Base-by-base conservation (phyloP, 805 yeast species). In the Ogataea corticis region DNA sequence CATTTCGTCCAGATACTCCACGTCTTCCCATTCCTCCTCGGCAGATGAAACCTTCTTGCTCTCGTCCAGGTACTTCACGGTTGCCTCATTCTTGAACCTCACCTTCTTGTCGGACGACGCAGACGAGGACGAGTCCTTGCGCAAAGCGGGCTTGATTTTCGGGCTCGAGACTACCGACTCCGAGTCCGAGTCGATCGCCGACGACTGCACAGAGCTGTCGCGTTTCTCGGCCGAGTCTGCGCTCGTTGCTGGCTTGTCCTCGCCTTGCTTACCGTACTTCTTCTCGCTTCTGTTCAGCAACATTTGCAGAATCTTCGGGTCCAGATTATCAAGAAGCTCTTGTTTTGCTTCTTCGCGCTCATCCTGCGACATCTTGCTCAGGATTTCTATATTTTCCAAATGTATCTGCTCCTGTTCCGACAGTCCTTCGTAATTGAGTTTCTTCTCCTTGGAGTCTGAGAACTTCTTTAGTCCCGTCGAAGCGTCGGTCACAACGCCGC, bases 391-490 rank as follows among this genome's bases (percentile, higher is more conserved):
- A 62, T 89, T 91, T 58, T 90, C 96, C 45, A 76, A 61, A 61
- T 88, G 92, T 17, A 90, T 87, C 58, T 79, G 75, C 52, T 85
- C 91, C 0, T 85, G 79, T 54, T 87, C 95, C 0, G 83, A 67
- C 38, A 76, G 48, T 13, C 63, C 66, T 3, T 53, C 48, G 37
- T 58, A 51, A 17, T 56, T 36, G 13, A 46, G 38, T 10, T 42
- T 39, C 25, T 39, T 27, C 17, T 54, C 54, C n/a, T 42, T 41
- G 10, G 33, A 23, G 32, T 51, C 47, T 32, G 45, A 45, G 18
- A 56, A 49, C 31, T 42, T 47, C 27, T 50, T 51, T 31, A 45
- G 34, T 7, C 52, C 51, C 3, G 50, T 28, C 9, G 39, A 15
- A 11, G 44, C 15, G 17, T 42, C 33, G 23, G 41, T 36, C 27